Conservation (phyloP, 768 basidiomycete genomes). For the Boletus rubropictus region DNA sequence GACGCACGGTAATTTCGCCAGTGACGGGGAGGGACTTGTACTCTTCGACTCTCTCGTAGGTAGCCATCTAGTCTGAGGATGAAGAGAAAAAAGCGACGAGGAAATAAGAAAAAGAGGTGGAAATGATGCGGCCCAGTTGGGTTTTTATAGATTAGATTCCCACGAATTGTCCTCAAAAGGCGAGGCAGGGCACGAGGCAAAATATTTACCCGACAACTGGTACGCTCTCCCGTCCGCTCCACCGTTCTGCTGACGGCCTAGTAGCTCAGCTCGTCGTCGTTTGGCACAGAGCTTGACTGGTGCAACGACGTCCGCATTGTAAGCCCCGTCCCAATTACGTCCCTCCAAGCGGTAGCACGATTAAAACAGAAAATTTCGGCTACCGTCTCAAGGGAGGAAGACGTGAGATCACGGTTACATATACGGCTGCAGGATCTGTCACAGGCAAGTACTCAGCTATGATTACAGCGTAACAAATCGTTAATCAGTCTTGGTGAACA, state of each 20-base stretch:
- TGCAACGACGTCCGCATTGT: background rate
- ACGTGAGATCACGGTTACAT: constrained; percentile 3
- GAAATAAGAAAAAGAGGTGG: constrained; percentile 26
- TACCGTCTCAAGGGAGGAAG: constrained; percentile 8
- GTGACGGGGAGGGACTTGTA: constrained; percentile 20
- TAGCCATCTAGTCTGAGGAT: constrained; percentile 36
- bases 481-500: constrained; percentile 7
- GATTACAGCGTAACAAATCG: background rate
- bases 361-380: constrained; percentile 12
- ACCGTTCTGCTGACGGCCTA: constrained; percentile 5
- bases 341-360: constrained; percentile 4
- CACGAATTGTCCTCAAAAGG: constrained; percentile 29
- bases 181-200: constrained; percentile 50
- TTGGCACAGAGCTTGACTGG: background rate
- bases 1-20: constrained; percentile 35
- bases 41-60: constrained; percentile 32
- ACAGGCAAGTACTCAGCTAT: background rate
- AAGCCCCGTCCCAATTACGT: constrained; percentile 1
- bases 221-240: background rate
- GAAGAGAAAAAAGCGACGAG: constrained; percentile 21
- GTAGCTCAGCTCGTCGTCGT: background rate
- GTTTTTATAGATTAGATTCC: constrained; percentile 51
- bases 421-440: background rate
- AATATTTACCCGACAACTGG: background rate
- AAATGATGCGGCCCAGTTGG: constrained; percentile 22